phyloP scores from a whole-genome alignment of 2,329 filamentous ascomycete genomes.

The Apiospora kogelbergensis region DNA sequence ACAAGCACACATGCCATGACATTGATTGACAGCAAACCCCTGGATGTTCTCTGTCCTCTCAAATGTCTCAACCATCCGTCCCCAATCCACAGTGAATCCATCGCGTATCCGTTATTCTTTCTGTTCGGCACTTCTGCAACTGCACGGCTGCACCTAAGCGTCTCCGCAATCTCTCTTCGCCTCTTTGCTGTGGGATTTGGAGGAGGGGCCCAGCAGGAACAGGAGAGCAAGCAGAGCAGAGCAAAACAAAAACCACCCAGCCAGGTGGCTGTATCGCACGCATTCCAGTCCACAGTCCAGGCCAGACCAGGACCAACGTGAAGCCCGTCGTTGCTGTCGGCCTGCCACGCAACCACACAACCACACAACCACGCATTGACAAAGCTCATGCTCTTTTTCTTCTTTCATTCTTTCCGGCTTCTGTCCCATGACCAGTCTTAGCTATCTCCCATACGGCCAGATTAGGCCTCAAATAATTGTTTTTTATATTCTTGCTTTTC shows the following conservation, averaged over 20 bases:
- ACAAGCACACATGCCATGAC: background rate
- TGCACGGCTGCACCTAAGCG: background rate
- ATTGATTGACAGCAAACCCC: background rate
- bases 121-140: background rate
- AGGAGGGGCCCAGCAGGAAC: background rate
- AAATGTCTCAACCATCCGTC: constrained; percentile 1
- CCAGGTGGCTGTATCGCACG: background rate
- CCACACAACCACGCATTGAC: background rate
- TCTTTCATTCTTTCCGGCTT: background rate
- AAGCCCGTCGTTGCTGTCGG: background rate
- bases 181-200: background rate
- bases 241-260: background rate
- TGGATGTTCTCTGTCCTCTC: background rate
- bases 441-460: background rate
- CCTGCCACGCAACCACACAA: no score
- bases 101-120: constrained; percentile 3
- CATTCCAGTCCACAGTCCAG: background rate
- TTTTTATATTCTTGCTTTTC: background rate
- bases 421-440: background rate
- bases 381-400: background rate
- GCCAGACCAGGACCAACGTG: background rate
- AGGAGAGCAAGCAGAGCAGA: background rate
- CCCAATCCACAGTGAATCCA: constrained; percentile 1
- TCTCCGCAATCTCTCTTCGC: background rate
- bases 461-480: background rate